Evolutionary conservation across 1,284 basidiomycete species (phyloP), one percentile per base, ranked within the genome.

Genomic region (Naganishia albida): DNA sequence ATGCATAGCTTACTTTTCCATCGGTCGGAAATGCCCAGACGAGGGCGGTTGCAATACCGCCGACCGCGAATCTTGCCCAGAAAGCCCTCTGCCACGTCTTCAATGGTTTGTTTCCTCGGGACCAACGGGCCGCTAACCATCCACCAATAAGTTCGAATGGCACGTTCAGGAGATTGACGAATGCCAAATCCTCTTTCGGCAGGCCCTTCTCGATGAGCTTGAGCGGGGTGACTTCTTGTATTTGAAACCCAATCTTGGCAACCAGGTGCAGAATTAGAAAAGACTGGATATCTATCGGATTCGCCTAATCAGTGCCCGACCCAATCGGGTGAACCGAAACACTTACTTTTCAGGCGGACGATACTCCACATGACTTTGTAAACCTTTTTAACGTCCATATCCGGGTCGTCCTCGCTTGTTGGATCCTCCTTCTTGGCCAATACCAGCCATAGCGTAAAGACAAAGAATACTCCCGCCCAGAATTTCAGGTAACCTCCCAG

Each of bases 171-270:
- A 99, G 85, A 38, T 96, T 94, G 1, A 93, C 90, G 26, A 96
- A 83, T 4, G 96, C 94, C 42, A 99, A 84, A 72, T 99, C 96
- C 80, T 99, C 96, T 57, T 93, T 90, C 63, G 87, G 89, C 51
- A 99, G 84, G 1, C 95, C 95, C 75, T 97, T 98, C 77, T 99
- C 95, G 52, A 99, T 89, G 78, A 99, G 86, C 77, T 99, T 99
- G 62, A 99, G 84, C 16, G 87, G 88, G 1, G 92, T 95, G 15
- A 89, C 91, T 67, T 99, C 95, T 78, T 94, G 93, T 34, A 93
- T 92, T 69, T 92, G 91, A 79, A 95, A 98, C 26, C 94, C 95
- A 69, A 99, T 85, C 80, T 99, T 99, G 65, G 91, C 89, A 69
- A 98, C 87, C 51, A 96, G 83, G 75, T 98, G 93, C 72, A 99